A percentile compares a stretch with the other conserved stretches of the same genome.
These are phyloP conservation scores for Pleoardoris graminearum DNA, from an alignment of 2,329 filamentous ascomycete species.

Conservation along the genomic window DNA sequence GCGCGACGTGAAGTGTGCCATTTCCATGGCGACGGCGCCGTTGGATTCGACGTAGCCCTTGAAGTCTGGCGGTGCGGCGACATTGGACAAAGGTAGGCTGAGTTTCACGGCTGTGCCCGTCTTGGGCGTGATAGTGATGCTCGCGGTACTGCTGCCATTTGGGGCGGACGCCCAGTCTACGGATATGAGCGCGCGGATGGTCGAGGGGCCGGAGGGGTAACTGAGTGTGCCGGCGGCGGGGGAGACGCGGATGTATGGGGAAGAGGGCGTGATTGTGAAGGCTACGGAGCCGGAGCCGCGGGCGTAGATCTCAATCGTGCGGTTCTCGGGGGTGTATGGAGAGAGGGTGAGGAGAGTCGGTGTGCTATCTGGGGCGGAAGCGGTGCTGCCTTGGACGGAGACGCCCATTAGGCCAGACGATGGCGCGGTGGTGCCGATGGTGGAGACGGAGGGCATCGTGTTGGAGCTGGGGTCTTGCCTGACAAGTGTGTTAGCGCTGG, in stretches of 20 bases:
- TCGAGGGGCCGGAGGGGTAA: constrained; percentile 28
- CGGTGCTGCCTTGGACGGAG: constrained; percentile 64
- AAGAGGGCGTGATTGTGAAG: constrained; percentile 25
- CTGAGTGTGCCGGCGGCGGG: constrained; percentile 26
- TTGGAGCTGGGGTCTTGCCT: constrained; percentile 72
- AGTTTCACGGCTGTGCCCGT: constrained; percentile 21
- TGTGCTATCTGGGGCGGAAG: constrained; percentile 63
- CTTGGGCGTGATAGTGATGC: constrained; percentile 24
- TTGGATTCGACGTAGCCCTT: constrained; percentile 28
- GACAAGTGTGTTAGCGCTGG: constrained; percentile 45
- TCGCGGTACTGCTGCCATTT: constrained; percentile 16
- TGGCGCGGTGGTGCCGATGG: constrained; percentile 55
- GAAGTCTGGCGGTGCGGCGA: constrained; percentile 17
- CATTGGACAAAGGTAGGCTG: constrained; percentile 22
- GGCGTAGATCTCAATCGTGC: constrained; percentile 34
- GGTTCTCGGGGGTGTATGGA: constrained; percentile 32
- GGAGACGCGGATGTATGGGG: constrained; percentile 21
- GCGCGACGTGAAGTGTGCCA: constrained; percentile 19
- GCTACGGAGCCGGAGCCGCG: constrained; percentile 24
- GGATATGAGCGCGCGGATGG: constrained; percentile 24
- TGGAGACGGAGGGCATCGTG: constrained; percentile 63
- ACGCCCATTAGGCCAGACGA: constrained; percentile 48
- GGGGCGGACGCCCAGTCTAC: constrained; percentile 32
- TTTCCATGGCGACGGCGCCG: constrained; percentile 27
- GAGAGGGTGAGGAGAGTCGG: constrained; percentile 20